These are phyloP conservation scores for Cladosporium oxysporum DNA, from an alignment of 2,329 filamentous ascomycete species.

Conservation along the genomic window DNA sequence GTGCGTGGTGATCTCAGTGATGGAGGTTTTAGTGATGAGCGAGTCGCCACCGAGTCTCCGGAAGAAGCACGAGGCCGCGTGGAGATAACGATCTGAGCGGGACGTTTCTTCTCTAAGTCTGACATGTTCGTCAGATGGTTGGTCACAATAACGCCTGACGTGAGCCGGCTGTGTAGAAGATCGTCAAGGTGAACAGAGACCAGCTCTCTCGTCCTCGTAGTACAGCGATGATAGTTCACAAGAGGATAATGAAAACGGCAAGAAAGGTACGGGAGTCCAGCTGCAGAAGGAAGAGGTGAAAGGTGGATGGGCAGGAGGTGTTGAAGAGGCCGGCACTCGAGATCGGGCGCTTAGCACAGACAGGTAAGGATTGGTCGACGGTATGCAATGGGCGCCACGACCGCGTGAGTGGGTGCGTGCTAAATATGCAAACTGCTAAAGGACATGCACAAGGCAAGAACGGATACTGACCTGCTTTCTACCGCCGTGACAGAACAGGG, in stretches of 20 bases:
- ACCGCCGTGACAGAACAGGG: slow-evolving; percentile 20
- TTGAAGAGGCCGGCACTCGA: slow-evolving; percentile 26
- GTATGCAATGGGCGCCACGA: slow-evolving; percentile 17
- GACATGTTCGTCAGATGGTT: slow-evolving; percentile 46
- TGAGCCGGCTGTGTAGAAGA: slow-evolving; percentile 30
- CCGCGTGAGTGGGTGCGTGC: slow-evolving; percentile 11
- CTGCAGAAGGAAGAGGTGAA: slow-evolving; percentile 25
- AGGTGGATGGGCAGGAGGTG: slow-evolving; percentile 22
- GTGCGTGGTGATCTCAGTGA: slow-evolving; percentile 59
- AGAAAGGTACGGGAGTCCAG: slow-evolving; percentile 22
- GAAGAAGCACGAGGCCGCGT: slow-evolving; percentile 41
- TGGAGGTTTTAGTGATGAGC: slow-evolving; percentile 29
- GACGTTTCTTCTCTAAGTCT: slow-evolving; percentile 47
- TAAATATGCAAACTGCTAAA: slow-evolving; percentile 6
- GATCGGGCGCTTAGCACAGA: slow-evolving; percentile 31
- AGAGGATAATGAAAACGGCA: slow-evolving; percentile 22
- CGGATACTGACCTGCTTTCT: slow-evolving; percentile 20
- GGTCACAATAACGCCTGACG: slow-evolving; percentile 32
- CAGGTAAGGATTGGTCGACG: slow-evolving; percentile 23
- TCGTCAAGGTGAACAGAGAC: slow-evolving; percentile 34
- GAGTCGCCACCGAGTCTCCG: slow-evolving; percentile 31
- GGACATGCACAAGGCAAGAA: slow-evolving; percentile 14
- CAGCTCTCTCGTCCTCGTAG: slow-evolving; percentile 32
- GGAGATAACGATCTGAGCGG: slow-evolving; percentile 42
- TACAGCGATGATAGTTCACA: slow-evolving; percentile 9